Conservation (phyloP, 805 yeast genomes). For the Yamadazyma phyllophila region DNA sequence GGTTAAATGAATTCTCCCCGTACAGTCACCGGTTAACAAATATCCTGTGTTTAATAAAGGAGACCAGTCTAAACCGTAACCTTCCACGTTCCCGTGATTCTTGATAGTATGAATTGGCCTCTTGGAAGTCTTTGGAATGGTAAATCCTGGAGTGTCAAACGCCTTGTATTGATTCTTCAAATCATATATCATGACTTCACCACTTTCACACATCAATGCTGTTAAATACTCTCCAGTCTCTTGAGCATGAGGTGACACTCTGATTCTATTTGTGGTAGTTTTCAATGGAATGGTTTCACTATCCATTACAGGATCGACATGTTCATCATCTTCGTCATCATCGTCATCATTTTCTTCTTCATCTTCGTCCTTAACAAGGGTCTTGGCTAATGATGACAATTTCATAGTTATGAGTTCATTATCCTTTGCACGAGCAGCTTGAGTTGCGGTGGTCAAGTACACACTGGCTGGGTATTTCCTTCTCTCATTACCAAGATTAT, state of each 20-base stretch:
- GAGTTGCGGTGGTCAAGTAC: conserved; percentile 88
- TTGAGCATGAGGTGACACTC: conserved; percentile 76
- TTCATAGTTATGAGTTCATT: conserved; percentile 86
- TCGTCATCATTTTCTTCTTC: conserved; percentile 73
- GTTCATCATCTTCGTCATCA: conserved; percentile 65
- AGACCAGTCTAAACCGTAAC: conserved; percentile 97
- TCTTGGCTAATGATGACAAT: conserved; percentile 76
- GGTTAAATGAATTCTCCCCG: conserved; percentile 80
- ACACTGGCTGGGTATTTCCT: conserved; percentile 85
- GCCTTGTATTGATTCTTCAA: conserved; percentile 75
- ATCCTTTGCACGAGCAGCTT: conserved; percentile 82
- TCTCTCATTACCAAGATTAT: conserved; percentile 81
- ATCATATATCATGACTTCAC: conserved; percentile 86
- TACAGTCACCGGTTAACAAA: conserved; percentile 81
- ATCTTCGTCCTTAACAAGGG: conserved; percentile 79
- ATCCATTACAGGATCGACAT: conserved; percentile 83
- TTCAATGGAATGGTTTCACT: conserved; percentile 74
- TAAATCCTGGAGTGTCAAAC: conserved; percentile 83
- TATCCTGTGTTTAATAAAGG: conserved; percentile 79
- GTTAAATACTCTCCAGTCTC: conserved; percentile 78
- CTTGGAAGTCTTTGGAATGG: conserved; percentile 72
- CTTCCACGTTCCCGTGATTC: conserved; percentile 92
- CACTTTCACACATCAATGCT: conserved; percentile 86
- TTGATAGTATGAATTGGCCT: conserved; percentile 80
- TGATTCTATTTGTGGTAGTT: conserved; percentile 84